Evolutionary conservation across 495 filamentous ascomycete species (phyloP), one percentile per base, ranked within the genome.

Genomic region (Penicillium salamii): DNA sequence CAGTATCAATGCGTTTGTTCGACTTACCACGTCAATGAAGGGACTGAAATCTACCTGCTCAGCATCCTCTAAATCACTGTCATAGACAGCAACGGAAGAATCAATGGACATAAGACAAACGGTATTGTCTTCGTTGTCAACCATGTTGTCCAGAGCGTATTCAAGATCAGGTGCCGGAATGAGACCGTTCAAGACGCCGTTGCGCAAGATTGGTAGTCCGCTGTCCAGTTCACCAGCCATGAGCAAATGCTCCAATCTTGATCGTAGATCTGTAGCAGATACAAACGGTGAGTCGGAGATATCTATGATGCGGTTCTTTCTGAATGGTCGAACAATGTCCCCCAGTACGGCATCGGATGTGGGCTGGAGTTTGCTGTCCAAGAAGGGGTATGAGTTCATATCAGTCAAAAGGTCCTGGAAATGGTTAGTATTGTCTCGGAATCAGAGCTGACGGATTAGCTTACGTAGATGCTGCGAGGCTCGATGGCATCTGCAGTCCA

Each of bases 401-500:
- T 95, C 90, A 0, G 91, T 97, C 21, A 98, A 76, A 13, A 98
- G 77, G 63, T 97, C 91, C 84, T 88, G 19, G 8, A 28, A 3
- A 33, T 19, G 7, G 46, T 68, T 53, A 70, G 63, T 49, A 47
- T 46, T 36, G 32, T 31, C 20, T 23, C 3, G 7, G n/a, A 37
- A 17, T 40, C 32, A 21, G 2, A 38, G 3, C 0, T 11, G 12
- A 23, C 17, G 33, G 28, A 14, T 3, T 15, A 12, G 8, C 83
- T 65, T 73, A 87, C 86, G 55, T 98, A 98, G 50, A 98, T 97
- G 65, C 89, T 95, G 32, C 89, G 78, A 37, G 93, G 93, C 64
- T 98, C 93, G 32, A 98, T 78, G 7, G 92, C 92, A 66, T 97
- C 93, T 0, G 93, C 93, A 0, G 92, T 96, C 93, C 93, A 98